These are phyloP conservation scores for Penicillium sp. DNA, from an alignment of 2,329 filamentous ascomycete species.

Conservation along the genomic window DNA sequence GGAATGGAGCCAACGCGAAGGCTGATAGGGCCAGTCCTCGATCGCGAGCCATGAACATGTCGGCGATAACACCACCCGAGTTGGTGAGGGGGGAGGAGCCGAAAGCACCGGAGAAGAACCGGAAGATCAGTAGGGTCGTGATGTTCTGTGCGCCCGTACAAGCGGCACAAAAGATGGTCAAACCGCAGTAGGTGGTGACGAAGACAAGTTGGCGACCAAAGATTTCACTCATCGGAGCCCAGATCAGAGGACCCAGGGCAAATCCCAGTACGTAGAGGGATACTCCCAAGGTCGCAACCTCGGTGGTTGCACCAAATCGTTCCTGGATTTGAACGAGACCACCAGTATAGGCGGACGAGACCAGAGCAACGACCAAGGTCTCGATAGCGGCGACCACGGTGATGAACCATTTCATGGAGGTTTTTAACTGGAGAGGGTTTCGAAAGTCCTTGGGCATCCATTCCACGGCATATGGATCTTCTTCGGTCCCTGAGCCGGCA, in stretches of 20 bases:
- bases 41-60: conserved; percentile 57
- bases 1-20: conserved; percentile 66
- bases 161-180: conserved; percentile 63
- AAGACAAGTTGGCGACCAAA: conserved; percentile 41
- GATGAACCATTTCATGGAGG: conserved; percentile 42
- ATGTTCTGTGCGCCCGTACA: conserved; percentile 59
- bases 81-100: conserved; percentile 64
- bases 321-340: conserved; percentile 37
- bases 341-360: conserved; percentile 46
- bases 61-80: conserved; percentile 62
- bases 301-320: conserved; percentile 37
- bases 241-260: conserved; percentile 48
- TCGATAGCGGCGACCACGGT: conserved; percentile 41
- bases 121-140: conserved; percentile 61
- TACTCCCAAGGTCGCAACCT: conserved; percentile 45
- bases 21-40: conserved; percentile 61
- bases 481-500: conserved; percentile 42
- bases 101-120: conserved; percentile 66
- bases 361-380: conserved; percentile 45
- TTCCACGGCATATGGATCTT: conserved; percentile 46
- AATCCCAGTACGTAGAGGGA: conserved; percentile 51
- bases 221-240: conserved; percentile 44
- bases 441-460: conserved; percentile 46
- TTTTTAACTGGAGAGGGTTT: conserved; percentile 42
- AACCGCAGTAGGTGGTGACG: conserved; percentile 36